Conservation (phyloP, 495 filamentous ascomycete species). For the Alectoria sarmentosa region DNA sequence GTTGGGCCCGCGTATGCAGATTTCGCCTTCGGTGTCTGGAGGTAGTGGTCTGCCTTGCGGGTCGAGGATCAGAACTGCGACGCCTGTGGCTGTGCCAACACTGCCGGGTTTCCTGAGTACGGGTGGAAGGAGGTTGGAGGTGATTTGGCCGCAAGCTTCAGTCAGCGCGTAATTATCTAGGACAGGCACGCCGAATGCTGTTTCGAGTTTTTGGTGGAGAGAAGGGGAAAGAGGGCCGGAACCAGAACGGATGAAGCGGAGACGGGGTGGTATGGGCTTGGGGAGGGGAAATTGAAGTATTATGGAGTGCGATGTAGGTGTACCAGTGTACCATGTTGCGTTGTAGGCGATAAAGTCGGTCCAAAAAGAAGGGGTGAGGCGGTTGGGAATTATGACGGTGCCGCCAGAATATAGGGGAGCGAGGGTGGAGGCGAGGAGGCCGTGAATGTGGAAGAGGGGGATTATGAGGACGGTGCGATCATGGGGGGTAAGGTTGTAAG, state of each 20-base stretch:
- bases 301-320: background rate
- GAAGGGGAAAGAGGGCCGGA: conserved; percentile 68
- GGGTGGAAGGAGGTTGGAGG: conserved; percentile 69
- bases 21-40: background rate
- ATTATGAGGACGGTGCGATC: conserved; percentile 75
- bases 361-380: background rate
- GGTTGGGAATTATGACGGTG: background rate
- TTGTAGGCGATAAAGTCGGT: background rate
- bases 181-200: conserved; percentile 59
- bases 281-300: background rate
- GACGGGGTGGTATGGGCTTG: conserved; percentile 24
- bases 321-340: background rate
- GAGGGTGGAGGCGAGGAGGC: conserved; percentile 44
- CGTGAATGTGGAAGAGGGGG: conserved; percentile 56
- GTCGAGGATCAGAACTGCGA: conserved; percentile 37
- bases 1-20: background rate
- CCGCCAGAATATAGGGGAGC: background rate
- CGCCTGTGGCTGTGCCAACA: conserved; percentile 68
- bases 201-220: conserved; percentile 62
- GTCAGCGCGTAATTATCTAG: conserved; percentile 84
- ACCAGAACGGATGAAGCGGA: conserved; percentile 78
- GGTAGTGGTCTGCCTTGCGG: background rate
- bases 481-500: conserved; percentile 54
- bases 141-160: conserved; percentile 77
- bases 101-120: conserved; percentile 62